A percentile compares a stretch with the other conserved stretches of the same genome.
These are phyloP conservation scores for Drechslera avenae DNA, from an alignment of 2,329 filamentous ascomycete species.

Conservation along the genomic window DNA sequence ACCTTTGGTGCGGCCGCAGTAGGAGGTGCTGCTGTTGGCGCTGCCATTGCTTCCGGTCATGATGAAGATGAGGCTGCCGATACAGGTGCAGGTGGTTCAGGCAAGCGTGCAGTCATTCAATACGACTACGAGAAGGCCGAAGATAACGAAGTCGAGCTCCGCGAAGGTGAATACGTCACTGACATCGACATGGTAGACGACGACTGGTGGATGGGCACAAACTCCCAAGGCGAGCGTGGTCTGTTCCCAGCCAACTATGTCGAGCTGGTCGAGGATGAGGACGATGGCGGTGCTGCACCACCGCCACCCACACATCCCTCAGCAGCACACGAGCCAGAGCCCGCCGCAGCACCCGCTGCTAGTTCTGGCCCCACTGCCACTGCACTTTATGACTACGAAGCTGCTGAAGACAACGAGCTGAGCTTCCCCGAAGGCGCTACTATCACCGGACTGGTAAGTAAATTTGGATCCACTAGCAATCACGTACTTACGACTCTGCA, in stretches of 20 bases:
- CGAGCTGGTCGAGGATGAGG: conserved; percentile 71
- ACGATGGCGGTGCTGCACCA: conserved; percentile 40
- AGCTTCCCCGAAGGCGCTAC: conserved; percentile 90
- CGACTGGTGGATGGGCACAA: conserved; percentile 98
- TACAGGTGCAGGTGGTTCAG: conserved; percentile 49
- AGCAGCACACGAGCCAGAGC: conserved; percentile 43
- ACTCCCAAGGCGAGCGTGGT: conserved; percentile 79
- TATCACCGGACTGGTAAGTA: conserved; percentile 75
- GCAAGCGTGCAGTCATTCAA: conserved; percentile 77
- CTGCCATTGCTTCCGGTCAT: conserved; percentile 47
- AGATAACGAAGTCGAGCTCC: conserved; percentile 91
- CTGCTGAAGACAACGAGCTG: conserved; percentile 85
- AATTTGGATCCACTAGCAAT: neutral
- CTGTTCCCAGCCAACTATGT: conserved; percentile 98
- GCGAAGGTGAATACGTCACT: conserved; percentile 84
- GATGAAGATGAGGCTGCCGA: conserved; percentile 39
- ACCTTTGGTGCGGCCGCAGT: conserved; percentile 51
- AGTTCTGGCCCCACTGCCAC: conserved; percentile 71
- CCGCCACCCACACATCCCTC: conserved; percentile 51
- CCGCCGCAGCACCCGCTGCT: conserved; percentile 40
- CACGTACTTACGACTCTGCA: conserved; percentile 47
- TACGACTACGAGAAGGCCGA: conserved; percentile 99
- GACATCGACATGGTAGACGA: conserved; percentile 98
- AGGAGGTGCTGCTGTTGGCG: conserved; percentile 52
- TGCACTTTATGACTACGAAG: conserved; percentile 94